phyloP scores from a whole-genome alignment of 1,284 basidiomycete species.

The Apiotrichum mycotoxinovorans region DNA sequence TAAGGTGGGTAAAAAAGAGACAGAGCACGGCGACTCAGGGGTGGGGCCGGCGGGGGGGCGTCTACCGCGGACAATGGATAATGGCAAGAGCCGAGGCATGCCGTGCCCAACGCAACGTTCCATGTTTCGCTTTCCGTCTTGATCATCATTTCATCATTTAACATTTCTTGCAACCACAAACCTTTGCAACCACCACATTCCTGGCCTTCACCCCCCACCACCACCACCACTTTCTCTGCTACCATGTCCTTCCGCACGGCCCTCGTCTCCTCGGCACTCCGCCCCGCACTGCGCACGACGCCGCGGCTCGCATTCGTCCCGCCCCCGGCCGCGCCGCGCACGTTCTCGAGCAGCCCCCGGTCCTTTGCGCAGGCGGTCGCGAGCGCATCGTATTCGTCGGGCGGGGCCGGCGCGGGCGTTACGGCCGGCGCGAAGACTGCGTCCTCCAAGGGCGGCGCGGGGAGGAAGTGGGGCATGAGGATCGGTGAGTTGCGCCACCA shows the following conservation, averaged over 20 bases:
- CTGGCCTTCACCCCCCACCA: background rate
- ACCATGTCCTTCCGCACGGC: constrained; percentile 11
- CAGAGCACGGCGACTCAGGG: too few relatives aligned
- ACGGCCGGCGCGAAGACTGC: background rate
- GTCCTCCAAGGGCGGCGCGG: background rate
- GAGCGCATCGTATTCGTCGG: background rate
- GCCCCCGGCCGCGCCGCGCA: background rate
- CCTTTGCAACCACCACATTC: too few relatives aligned
- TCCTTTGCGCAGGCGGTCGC: constrained; percentile 2
- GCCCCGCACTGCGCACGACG: constrained; percentile 7
- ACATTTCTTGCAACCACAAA: background rate
- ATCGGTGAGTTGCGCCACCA: background rate
- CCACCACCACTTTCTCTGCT: background rate
- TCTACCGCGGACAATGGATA: too few relatives aligned
- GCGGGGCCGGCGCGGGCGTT: background rate
- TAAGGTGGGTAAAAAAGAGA: too few relatives aligned
- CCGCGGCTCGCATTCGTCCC: background rate
- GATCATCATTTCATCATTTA: background rate
- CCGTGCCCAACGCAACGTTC: too few relatives aligned
- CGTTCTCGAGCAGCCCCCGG: background rate
- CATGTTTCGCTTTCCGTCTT: background rate
- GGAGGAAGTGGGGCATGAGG: background rate
- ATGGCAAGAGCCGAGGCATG: too few relatives aligned
- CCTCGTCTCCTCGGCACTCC: background rate
- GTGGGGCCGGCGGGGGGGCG: too few relatives aligned